A percentile compares a stretch with the other conserved stretches of the same genome.
Conservation (phyloP, 495 filamentous ascomycete species). For the Neurospora sublineolata region DNA sequence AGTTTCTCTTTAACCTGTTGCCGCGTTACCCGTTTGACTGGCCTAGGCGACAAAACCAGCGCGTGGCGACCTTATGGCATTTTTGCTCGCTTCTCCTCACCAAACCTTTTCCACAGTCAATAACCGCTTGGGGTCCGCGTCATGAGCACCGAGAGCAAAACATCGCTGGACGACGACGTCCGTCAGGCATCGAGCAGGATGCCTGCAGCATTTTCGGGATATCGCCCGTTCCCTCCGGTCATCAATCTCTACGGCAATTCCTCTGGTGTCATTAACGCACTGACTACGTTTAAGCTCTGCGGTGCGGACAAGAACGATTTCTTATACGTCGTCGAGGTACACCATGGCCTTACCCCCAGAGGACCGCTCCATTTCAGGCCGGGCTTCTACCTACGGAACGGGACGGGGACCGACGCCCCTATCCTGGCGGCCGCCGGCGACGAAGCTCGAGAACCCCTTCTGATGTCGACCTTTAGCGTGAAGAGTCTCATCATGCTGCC, state of each 20-base stretch:
- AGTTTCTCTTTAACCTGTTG: background rate
- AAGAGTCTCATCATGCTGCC: conserved; percentile 2
- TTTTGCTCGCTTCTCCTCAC: background rate
- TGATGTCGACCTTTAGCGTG: background rate
- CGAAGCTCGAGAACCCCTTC: background rate
- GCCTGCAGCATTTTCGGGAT: background rate
- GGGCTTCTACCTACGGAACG: conserved; percentile 7
- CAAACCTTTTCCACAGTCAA: background rate
- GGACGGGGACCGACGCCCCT: background rate
- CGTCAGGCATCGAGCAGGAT: background rate
- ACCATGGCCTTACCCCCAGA: background rate
- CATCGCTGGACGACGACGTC: background rate
- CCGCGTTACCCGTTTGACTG: background rate
- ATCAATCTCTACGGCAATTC: conserved; percentile 8
- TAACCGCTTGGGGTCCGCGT: background rate
- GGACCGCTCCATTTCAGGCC: conserved; percentile 2
- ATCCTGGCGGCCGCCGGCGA: conserved; percentile 7
- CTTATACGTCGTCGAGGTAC: conserved; percentile 3
- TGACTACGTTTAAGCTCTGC: conserved; percentile 4
- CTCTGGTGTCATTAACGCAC: background rate
- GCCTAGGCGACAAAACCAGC: background rate
- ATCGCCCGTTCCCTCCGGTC: conserved; percentile 5
- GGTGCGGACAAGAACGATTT: background rate
- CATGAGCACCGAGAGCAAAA: background rate
- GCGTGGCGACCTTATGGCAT: background rate